Conservation (phyloP, 805 yeast species). For the Blastobotrys robertii region DNA sequence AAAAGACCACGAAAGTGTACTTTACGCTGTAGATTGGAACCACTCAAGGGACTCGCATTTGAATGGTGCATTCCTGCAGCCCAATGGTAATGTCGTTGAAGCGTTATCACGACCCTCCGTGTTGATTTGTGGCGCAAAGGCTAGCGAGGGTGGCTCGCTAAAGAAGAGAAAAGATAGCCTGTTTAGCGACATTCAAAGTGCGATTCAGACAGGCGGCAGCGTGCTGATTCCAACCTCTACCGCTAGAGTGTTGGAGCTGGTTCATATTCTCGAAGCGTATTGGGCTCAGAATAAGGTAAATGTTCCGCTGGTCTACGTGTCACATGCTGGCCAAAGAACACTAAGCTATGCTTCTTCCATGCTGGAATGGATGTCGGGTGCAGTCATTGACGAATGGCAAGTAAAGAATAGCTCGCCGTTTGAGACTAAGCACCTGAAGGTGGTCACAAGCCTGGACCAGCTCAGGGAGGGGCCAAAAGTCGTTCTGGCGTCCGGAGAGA, state of each 20-base stretch:
- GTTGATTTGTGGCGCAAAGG: conserved; percentile 57
- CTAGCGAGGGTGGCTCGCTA: conserved; percentile 45
- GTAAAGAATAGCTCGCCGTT: conserved; percentile 65
- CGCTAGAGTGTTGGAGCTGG: conserved; percentile 71
- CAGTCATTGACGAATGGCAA: conserved; percentile 83
- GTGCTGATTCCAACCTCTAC: conserved; percentile 75
- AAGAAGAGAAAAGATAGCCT: conserved; percentile 56
- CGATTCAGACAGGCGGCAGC: conserved; percentile 67
- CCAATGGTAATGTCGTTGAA: conserved; percentile 52
- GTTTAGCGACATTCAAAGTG: conserved; percentile 50
- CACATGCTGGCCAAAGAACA: conserved; percentile 70
- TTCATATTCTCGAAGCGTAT: conserved; percentile 63
- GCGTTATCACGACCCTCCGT: conserved; percentile 68
- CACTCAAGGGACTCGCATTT: conserved; percentile 83
- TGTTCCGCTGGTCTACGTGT: conserved; percentile 65
- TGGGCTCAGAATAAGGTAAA: conserved; percentile 32
- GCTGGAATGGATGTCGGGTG: conserved; percentile 92
- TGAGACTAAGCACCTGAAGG: conserved; percentile 57
- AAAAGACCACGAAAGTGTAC: conserved; percentile 65
- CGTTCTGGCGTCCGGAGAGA: conserved; percentile 65
- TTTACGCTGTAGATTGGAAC: conserved; percentile 91
- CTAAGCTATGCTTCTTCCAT: conserved; percentile 77
- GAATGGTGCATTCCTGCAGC: conserved; percentile 57
- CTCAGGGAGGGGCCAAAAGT: conserved; percentile 46
- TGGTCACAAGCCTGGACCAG: conserved; percentile 45